phyloP scores from a whole-genome alignment of 768 basidiomycete species.

The Boletus rubropictus region DNA sequence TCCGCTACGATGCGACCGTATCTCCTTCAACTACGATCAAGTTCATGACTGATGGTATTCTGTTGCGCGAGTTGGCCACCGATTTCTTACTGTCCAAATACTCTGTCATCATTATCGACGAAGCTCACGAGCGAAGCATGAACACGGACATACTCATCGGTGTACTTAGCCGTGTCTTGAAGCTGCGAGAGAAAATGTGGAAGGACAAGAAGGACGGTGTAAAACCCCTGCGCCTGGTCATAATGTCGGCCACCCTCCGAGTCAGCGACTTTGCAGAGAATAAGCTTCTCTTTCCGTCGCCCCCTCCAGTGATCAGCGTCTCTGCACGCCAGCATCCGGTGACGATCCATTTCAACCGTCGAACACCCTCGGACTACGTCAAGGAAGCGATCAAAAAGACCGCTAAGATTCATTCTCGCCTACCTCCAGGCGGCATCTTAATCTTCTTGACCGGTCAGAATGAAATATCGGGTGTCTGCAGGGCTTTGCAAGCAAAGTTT shows the following conservation, averaged over 20 bases:
- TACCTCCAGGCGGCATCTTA: constrained; percentile 90
- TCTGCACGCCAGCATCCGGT: constrained; percentile 92
- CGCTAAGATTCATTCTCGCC: constrained; percentile 82
- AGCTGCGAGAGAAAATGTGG: constrained; percentile 88
- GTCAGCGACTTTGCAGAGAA: constrained; percentile 91
- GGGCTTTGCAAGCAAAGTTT: constrained; percentile 73
- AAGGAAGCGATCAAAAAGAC: constrained; percentile 87
- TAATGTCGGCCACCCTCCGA: constrained; percentile 98
- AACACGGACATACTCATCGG: constrained; percentile 98
- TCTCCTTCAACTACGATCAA: constrained; percentile 90
- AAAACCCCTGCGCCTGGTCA: constrained; percentile 88
- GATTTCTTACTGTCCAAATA: constrained; percentile 95
- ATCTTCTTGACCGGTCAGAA: constrained; percentile 95
- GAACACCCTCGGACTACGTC: constrained; percentile 83
- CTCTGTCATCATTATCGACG: constrained; percentile 92
- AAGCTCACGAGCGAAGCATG: constrained; percentile 96
- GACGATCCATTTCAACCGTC: constrained; percentile 86
- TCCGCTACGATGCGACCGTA: constrained; percentile 93
- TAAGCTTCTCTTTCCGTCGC: constrained; percentile 64
- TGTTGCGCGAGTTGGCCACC: constrained; percentile 84
- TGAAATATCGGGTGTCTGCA: constrained; percentile 84
- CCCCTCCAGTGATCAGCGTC: constrained; percentile 91
- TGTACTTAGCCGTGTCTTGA: constrained; percentile 89
- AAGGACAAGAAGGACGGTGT: constrained; percentile 61
- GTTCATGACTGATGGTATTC: constrained; percentile 99